Percentiles rank a stretch among this genome's conserved stretches.
Conservation (phyloP, 2,329 filamentous ascomycete species). For the Fusarium sp. region DNA sequence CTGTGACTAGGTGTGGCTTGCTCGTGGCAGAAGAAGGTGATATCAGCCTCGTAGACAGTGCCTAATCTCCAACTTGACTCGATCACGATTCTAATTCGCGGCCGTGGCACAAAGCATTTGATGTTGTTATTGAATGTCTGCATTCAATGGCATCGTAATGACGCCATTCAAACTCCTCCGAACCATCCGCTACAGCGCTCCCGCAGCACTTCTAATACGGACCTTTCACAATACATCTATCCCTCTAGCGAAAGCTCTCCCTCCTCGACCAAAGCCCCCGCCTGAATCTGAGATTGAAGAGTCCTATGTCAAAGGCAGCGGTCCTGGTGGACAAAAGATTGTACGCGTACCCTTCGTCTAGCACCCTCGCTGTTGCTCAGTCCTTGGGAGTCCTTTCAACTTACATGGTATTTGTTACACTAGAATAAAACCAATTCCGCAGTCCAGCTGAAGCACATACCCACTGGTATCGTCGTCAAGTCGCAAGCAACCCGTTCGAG, state of each 20-base stretch:
- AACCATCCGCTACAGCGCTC: conserved; percentile 4
- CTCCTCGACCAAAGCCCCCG: conserved; percentile 78
- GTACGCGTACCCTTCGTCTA: conserved; percentile 54
- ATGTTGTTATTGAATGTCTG: background rate
- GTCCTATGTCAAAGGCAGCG: conserved; percentile 88
- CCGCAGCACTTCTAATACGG: conserved; percentile 17
- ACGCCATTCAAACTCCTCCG: conserved; percentile 17
- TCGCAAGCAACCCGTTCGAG: conserved; percentile 91
- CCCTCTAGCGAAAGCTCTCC: conserved; percentile 66
- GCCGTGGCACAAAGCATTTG: background rate
- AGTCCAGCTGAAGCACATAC: conserved; percentile 90
- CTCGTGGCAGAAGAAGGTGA: conserved; percentile 21
- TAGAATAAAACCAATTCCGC: conserved; percentile 97
- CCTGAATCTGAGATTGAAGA: conserved; percentile 85
- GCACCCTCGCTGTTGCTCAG: background rate
- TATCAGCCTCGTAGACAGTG: conserved; percentile 16
- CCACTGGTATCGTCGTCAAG: conserved; percentile 93
- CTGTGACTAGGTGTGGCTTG: conserved; percentile 25
- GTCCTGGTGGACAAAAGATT: conserved; percentile 96
- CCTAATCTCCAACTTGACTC: conserved; percentile 14
- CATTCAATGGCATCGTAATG: conserved; percentile 11
- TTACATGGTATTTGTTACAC: conserved; percentile 3
- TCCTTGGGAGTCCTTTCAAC: background rate
- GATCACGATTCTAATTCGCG: conserved; percentile 3
- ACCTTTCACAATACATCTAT: conserved; percentile 50